Evolutionary conservation across 1,139 yeast genomes (phyloP).

Genomic region (Candida albicans): DNA sequence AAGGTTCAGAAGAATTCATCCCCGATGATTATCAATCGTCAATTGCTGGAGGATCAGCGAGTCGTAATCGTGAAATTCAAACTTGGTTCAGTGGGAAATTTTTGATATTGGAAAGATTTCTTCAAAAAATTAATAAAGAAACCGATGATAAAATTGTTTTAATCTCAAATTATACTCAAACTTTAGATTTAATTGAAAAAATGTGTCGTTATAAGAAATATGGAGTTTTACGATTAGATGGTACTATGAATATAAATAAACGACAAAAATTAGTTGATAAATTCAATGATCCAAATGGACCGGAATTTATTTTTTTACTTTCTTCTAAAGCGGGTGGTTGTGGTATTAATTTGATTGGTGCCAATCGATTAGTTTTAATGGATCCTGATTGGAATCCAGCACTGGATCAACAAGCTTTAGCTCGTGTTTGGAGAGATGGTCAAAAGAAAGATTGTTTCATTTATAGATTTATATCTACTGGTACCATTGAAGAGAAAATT

Average conservation of each 20-base stretch:
- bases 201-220: conserved; percentile 76
- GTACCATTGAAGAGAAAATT: conserved; percentile 94
- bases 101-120: conserved; percentile 70
- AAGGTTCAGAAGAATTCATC: conserved; percentile 61
- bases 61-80: conserved; percentile 55
- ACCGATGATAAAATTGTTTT: conserved; percentile 93
- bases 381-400: conserved; percentile 99
- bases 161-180: conserved; percentile 92
- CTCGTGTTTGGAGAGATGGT: conserved; percentile 99
- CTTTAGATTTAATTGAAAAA: conserved; percentile 84
- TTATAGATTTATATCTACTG: conserved; percentile 89
- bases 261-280: conserved; percentile 90
- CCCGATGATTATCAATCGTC: conserved; percentile 71
- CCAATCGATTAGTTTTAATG: conserved; percentile 80
- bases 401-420: conserved; percentile 96
- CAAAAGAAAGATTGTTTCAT: conserved; percentile 96
- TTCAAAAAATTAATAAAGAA: conserved; percentile 69
- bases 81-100: conserved; percentile 63
- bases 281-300: conserved; percentile 87
- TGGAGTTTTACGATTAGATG: conserved; percentile 85
- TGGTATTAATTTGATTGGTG: conserved; percentile 96
- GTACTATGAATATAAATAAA: conserved; percentile 88
- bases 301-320: conserved; percentile 82
- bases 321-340: conserved; percentile 99
- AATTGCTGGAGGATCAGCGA: conserved; percentile 16